Evolutionary conservation across 2,329 filamentous ascomycete species (phyloP).

Genomic region (Pseudocercospora ulei): DNA sequence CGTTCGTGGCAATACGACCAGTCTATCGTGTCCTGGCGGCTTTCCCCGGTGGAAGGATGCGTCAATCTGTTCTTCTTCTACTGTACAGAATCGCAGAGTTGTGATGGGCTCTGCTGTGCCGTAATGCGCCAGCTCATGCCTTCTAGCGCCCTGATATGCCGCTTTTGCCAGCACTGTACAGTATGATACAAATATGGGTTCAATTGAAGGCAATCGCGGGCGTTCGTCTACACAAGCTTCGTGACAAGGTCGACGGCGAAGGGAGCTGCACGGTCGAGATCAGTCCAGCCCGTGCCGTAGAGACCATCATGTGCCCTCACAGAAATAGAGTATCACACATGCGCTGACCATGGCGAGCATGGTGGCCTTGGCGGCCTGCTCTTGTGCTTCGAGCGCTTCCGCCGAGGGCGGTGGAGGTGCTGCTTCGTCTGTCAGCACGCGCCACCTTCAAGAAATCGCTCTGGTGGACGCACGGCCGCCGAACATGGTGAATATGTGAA

Average conservation of each 20-base stretch:
- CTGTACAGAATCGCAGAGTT: neutral
- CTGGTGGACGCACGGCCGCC: slow-evolving; percentile 23
- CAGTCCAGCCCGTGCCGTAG: neutral
- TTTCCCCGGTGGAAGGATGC: too few relatives aligned
- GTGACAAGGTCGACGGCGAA: slow-evolving; percentile 48
- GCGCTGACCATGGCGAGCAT: slow-evolving; percentile 58
- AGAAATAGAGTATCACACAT: slow-evolving; percentile 62
- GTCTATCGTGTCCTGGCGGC: too few relatives aligned
- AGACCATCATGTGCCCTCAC: slow-evolving; percentile 44
- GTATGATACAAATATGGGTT: slow-evolving; percentile 15
- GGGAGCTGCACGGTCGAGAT: slow-evolving; percentile 38
- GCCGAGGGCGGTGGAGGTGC: slow-evolving; percentile 60
- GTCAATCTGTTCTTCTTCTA: too few relatives aligned
- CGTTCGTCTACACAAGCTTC: slow-evolving; percentile 38
- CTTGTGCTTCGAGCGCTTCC: slow-evolving; percentile 58
- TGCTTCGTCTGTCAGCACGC: slow-evolving; percentile 31
- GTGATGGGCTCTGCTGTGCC: too few relatives aligned
- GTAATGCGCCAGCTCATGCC: neutral
- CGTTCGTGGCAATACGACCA: too few relatives aligned
- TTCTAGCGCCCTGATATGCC: slow-evolving; percentile 12
- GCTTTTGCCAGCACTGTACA: slow-evolving; percentile 12
- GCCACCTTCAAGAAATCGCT: neutral
- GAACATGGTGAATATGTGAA: slow-evolving; percentile 27
- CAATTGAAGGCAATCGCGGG: neutral
- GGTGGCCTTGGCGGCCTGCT: slow-evolving; percentile 57